Conservation (phyloP, 2,329 filamentous ascomycete species). For the Fusarium sp. region DNA sequence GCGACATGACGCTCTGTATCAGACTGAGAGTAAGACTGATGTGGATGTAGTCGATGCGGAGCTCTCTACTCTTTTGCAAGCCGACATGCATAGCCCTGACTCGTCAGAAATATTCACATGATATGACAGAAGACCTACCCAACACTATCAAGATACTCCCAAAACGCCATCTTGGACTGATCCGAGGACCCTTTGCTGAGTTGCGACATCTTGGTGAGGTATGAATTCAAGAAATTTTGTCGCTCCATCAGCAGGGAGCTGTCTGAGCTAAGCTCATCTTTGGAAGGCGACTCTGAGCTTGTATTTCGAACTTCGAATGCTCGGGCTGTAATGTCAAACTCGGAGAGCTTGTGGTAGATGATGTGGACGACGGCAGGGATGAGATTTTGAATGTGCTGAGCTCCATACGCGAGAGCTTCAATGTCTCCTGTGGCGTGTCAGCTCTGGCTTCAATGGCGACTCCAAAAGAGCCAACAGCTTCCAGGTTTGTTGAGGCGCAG, state of each 20-base stretch:
- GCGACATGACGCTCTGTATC: neutral
- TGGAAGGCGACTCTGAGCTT: slow-evolving; percentile 11
- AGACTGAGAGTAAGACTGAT: neutral
- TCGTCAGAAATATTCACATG: neutral
- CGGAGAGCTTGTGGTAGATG: slow-evolving; percentile 28
- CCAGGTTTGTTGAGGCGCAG: neutral
- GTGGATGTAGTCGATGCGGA: neutral
- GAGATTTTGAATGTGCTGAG: slow-evolving; percentile 23
- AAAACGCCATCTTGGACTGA: slow-evolving; percentile 25
- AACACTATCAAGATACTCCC: slow-evolving; percentile 28
- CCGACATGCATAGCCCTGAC: neutral
- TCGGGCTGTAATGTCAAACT: slow-evolving; percentile 27
- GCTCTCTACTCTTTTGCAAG: neutral
- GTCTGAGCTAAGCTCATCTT: slow-evolving; percentile 3
- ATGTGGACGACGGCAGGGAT: slow-evolving; percentile 24
- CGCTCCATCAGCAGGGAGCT: slow-evolving; percentile 12
- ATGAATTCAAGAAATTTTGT: slow-evolving; percentile 21
- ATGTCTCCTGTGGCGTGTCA: slow-evolving; percentile 4
- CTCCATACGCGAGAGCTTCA: slow-evolving; percentile 21
- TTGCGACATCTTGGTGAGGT: slow-evolving; percentile 22
- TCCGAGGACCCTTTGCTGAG: slow-evolving; percentile 17
- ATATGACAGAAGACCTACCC: neutral
- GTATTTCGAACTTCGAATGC: slow-evolving; percentile 23
- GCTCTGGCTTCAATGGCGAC: neutral
- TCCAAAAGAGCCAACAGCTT: neutral